Percentiles rank a stretch among this genome's conserved stretches.
Evolutionary conservation across 83 land plant genomes (phyloP).

Genomic region (Picea abies): DNA sequence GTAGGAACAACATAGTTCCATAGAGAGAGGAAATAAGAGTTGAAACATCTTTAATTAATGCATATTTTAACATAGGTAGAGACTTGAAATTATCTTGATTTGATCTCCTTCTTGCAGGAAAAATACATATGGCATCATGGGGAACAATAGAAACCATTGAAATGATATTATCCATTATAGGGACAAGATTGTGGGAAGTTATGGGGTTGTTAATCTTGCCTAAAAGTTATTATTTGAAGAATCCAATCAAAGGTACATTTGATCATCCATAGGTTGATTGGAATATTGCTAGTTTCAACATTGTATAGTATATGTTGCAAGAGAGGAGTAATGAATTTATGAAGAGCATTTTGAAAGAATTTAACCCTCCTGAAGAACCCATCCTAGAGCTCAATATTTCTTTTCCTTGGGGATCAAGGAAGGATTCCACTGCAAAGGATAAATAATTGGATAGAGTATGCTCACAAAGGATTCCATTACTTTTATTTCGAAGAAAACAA

Average conservation of each 20-base stretch:
- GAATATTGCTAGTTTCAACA: slow-evolving; percentile 30
- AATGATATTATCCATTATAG: slow-evolving; percentile 36
- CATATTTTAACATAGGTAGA: slow-evolving; percentile 17
- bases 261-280: slow-evolving; percentile 40
- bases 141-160: slow-evolving; percentile 31
- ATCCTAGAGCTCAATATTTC: background rate
- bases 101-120: slow-evolving; percentile 43
- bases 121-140: slow-evolving; percentile 41
- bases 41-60: slow-evolving; percentile 37
- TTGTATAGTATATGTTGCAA: slow-evolving; percentile 30
- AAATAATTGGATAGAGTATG: background rate
- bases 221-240: slow-evolving; percentile 36
- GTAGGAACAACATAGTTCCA: slow-evolving; percentile 23
- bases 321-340: slow-evolving; percentile 23
- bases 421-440: background rate
- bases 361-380: slow-evolving; percentile 18
- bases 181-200: slow-evolving; percentile 27
- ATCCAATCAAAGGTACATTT: slow-evolving; percentile 34
- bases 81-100: slow-evolving; percentile 28
- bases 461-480: background rate
- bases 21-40: slow-evolving; percentile 23
- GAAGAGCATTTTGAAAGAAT: slow-evolving; percentile 22
- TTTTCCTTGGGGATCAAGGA: background rate
- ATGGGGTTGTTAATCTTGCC: slow-evolving; percentile 28
- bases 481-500: background rate